Base-by-base conservation (phyloP, 2,329 filamentous ascomycete species). In the Claviceps fusiformis region DNA sequence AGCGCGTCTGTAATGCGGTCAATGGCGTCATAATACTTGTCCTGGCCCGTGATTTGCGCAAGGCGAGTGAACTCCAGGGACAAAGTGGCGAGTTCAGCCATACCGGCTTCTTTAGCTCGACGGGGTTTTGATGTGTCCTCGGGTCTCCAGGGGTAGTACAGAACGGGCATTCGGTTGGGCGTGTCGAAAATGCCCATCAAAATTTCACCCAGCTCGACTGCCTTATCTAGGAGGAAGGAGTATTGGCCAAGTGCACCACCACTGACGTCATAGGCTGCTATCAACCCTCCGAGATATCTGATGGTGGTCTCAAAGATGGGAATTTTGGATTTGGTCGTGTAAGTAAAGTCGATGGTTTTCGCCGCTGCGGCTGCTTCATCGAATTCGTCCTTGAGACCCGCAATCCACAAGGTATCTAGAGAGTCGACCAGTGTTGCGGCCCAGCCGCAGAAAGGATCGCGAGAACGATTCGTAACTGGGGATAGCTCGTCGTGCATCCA, bases 291-390 rank as follows among this genome's bases (percentile, higher is more conserved):
- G 5, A 97, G 76, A 63, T 96, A 95, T 53, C 92, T 82, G 64
- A 97, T 96, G 11, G 85, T 88, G 0, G 90, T 95, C 70, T 96
- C 91, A 62, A 96, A 96, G 8, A 95, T 77, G n/a, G 89, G 90
- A 49, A 96, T 93, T 50, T 87, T 80, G 43, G 70, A 66, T 51
- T 83, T 75, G 15, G 69, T 65, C 3, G 81, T 85, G 11, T 80
- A 86, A 3, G 87, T 93, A 62, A 96, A 96, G 68, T 96, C 89
- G 56, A 96, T 92, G 6, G 79, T 70, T 55, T 76, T 76, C 27
- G 91, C 81, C 3, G 78, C 82, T 53, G 80, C 76, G 48, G 87
- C 81, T 2, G 89, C 89, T 58, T 89, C 83, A 56, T 89, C 81
- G 63, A 95, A 95, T 62, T 95, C 88, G 0, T 86, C 77, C 62